Conservation (phyloP, 176 grass and related monocot genomes). For the Lolium multiflorum region DNA sequence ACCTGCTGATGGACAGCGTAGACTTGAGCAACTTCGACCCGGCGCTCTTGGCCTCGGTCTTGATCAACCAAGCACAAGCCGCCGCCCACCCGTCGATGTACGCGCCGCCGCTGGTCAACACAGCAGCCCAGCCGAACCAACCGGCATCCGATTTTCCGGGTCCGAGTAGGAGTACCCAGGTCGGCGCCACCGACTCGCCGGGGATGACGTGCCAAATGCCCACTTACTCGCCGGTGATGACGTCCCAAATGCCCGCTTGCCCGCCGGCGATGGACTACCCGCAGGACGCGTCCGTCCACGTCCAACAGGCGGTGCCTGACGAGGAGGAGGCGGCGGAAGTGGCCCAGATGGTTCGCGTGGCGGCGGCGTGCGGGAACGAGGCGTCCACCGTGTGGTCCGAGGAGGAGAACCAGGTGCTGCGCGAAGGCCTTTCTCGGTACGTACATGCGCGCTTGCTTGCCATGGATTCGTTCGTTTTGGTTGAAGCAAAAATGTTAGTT, state of each 20-base stretch:
- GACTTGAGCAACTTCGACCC: background rate
- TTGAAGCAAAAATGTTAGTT: background rate
- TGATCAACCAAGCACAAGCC: too few species aligned
- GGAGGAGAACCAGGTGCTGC: slow-evolving; percentile 17
- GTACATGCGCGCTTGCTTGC: background rate
- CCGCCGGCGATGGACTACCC: background rate
- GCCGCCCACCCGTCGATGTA: too few species aligned
- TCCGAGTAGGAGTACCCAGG: background rate
- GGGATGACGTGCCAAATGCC: background rate
- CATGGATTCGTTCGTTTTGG: background rate
- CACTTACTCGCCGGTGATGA: background rate
- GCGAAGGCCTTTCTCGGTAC: slow-evolving; percentile 21
- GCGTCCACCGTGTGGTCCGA: slow-evolving; percentile 11
- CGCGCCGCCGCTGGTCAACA: too few species aligned
- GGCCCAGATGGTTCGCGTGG: background rate
- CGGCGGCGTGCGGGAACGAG: background rate
- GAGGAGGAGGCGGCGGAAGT: background rate
- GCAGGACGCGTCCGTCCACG: background rate
- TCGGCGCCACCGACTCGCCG: background rate
- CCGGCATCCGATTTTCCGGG: background rate
- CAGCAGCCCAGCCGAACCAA: background rate
- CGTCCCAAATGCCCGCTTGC: background rate
- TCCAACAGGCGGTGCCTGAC: background rate
- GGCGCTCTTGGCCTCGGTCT: background rate
- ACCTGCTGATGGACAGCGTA: background rate